Evolutionary conservation across 2,329 filamentous ascomycete genomes (phyloP).

Genomic region (Colletotrichum eleusines): DNA sequence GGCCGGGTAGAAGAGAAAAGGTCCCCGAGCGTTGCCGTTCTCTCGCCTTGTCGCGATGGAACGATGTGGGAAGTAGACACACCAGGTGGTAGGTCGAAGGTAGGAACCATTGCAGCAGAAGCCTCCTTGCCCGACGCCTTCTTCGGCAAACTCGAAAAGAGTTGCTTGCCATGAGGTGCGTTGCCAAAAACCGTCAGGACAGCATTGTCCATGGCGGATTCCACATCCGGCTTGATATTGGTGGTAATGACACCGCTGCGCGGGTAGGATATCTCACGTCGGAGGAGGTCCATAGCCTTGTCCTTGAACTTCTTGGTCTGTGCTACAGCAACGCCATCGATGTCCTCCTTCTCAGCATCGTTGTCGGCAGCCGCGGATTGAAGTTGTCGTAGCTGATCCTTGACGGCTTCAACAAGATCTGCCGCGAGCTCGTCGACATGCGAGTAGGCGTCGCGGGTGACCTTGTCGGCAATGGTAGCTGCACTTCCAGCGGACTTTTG

Average conservation of each 20-base stretch:
- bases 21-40: constrained; percentile 76
- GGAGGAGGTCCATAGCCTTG: constrained; percentile 71
- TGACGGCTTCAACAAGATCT: constrained; percentile 64
- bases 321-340: constrained; percentile 52
- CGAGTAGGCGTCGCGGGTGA: constrained; percentile 64
- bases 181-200: constrained; percentile 84
- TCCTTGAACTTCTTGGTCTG: constrained; percentile 70
- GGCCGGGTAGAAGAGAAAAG: constrained; percentile 77
- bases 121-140: constrained; percentile 69
- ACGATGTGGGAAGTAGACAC: constrained; percentile 77
- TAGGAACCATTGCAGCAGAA: constrained; percentile 7
- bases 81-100: constrained; percentile 73
- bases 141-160: constrained; percentile 85
- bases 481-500: constrained; percentile 66
- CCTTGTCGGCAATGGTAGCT: constrained; percentile 64
- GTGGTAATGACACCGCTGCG: constrained; percentile 51
- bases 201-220: constrained; percentile 53
- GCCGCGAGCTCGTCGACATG: constrained; percentile 74
- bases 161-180: constrained; percentile 78
- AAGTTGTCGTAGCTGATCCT: constrained; percentile 63
- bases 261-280: constrained; percentile 69
- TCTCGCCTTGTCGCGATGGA: constrained; percentile 56
- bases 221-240: constrained; percentile 55
- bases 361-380: constrained; percentile 48
- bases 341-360: constrained; percentile 46